Percentiles rank a stretch among this genome's conserved stretches.
Conservation (phyloP, 2,329 filamentous ascomycete genomes). For the Penicillium nordicum region DNA sequence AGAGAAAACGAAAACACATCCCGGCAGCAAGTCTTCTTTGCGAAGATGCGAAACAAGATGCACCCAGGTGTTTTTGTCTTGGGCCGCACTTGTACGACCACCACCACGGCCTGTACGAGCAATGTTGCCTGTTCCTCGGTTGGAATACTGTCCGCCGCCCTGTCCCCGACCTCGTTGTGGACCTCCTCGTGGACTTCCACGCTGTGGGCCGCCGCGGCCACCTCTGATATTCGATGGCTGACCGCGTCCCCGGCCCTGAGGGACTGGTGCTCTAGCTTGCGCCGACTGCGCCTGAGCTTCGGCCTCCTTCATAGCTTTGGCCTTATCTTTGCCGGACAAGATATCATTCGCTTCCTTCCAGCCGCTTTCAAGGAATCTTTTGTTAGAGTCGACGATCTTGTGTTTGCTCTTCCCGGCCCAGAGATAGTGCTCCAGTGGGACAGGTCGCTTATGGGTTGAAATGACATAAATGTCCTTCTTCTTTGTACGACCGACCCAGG, state of each 20-base stretch:
- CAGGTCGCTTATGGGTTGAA: conserved; percentile 89
- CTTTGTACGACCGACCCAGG: conserved; percentile 96
- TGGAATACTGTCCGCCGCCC: conserved; percentile 55
- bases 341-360: conserved; percentile 92
- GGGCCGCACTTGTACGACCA: conserved; percentile 81
- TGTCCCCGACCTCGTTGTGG: conserved; percentile 49
- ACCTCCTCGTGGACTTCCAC: conserved; percentile 39
- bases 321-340: conserved; percentile 76
- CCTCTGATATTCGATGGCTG: conserved; percentile 45
- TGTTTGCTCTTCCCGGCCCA: conserved; percentile 91
- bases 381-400: conserved; percentile 92
- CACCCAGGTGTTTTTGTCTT: conserved; percentile 96
- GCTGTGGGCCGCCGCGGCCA: conserved; percentile 41
- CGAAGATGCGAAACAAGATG: conserved; percentile 88
- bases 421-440: conserved; percentile 91
- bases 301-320: conserved; percentile 54
- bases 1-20: conserved; percentile 97
- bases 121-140: conserved; percentile 74
- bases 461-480: conserved; percentile 99
- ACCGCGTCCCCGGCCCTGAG: conserved; percentile 54
- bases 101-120: conserved; percentile 80
- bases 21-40: conserved; percentile 81
- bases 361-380: conserved; percentile 84
- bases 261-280: conserved; percentile 51
- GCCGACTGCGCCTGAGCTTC: conserved; percentile 47